Evolutionary conservation across 176 grass and related monocot species (phyloP).

Genomic region (Zea mays): Zm-B73-REFERENCE-NAM-5.0 NC_050098.1:190204001-190204500

Average conservation of each 20-base stretch:
- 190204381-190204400: constrained; percentile 47
- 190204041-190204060: constrained; percentile 1
- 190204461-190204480: neutral
- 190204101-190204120: neutral
- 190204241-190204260: constrained; percentile 30
- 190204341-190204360: neutral
- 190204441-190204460: constrained; percentile 4
- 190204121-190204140: constrained; percentile 37
- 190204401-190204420: constrained; percentile 35
- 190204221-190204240: constrained; percentile 18
- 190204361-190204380: constrained; percentile 24
- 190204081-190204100: neutral
- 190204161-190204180: constrained; percentile 4
- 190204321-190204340: constrained; percentile 19
- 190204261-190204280: neutral
- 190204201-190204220: neutral
- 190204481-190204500: constrained; percentile 8
- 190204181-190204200: neutral
- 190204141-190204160: constrained; percentile 23
- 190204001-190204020: constrained; percentile 13
- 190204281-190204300: neutral
- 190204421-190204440: constrained; percentile 4
- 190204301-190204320: constrained; percentile 37
- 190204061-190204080: constrained; percentile 22
- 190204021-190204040: neutral